Base-by-base conservation (phyloP, 2,329 filamentous ascomycete species). In the Teratosphaeria zuluensis region DNA sequence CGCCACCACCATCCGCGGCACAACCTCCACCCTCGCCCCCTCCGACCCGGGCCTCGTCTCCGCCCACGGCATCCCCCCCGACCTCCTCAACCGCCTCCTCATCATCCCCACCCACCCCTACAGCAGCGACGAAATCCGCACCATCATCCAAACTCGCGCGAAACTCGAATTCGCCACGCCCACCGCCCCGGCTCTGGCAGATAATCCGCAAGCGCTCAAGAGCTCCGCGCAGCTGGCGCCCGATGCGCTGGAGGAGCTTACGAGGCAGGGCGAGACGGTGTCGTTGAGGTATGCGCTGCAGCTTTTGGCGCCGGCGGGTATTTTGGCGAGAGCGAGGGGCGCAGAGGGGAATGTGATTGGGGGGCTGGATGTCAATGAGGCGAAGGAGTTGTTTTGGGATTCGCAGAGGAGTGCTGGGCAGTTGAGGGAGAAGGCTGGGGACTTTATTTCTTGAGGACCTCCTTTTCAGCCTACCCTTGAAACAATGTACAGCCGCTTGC, bases 51-150 rank as follows among this genome's bases (percentile, higher is more conserved):
- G 70, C 81, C 88, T 67, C 66, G 54, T 77, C 71, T 90, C 91
- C 58, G 90, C 94, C 3, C 94, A 99, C 76, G 94, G 94, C 70
- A 87, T 99, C 66, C 94, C 94, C 16, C 85, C 92, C 9, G 94
- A 99, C 75, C 91, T 99, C 66, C 83, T 99, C 58, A 88, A 90
- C 57, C 90, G 94, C 61, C 84, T 99, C 58, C 88, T 99, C 71
- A 97, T 99, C 76, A 87, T 99, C 69, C 94, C 94, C 52, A 99
- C 94, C 19, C 89, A 91, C 66, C 86, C 91, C 11, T 99, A 97
- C 77, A 83, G 86, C 61, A 83, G 86, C 51, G 85, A 90, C 16
- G 94, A 99, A 77, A 95, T 99, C 74, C 91, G 91, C 77, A 85
- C 86, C 62, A 99, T 99, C 74, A 87, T 97, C 68, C 84, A 86